Base-by-base conservation (phyloP, 179 eudicot genomes). In the Camellia oleifera region DNA sequence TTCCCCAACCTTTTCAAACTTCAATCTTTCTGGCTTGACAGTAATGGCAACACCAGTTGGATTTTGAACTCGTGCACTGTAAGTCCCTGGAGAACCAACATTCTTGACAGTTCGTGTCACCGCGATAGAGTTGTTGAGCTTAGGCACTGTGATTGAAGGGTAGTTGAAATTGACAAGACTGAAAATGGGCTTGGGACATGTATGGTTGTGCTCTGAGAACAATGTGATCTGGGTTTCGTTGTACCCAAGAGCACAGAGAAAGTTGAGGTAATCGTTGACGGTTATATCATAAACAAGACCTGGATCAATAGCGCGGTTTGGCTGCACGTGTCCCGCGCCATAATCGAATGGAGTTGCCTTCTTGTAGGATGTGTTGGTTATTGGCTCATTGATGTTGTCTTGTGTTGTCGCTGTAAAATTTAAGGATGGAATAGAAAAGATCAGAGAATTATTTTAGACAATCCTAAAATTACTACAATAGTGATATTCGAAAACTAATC, bases 271-370 rank as follows among this genome's bases (percentile, higher is more conserved):
- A 81, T 95, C 98, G 0, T 71, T 69, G 58, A 78, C 75, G 0
- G 76, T 77, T 72, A 90, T 57, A 74, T 95, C 98, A 10, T 95
- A 95, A 42, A 95, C 95, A 74, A 95, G 56, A 0, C 98, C 98
- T 0, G 98, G 98, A 76, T 93, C 92, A 95, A 88, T 85, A 7
- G 98, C 98, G 1, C 82, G 85, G 88, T 92, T 90, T 18, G 98
- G 98, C 17, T 85, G 88, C 32, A 95, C 86, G 74, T 95, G 98
- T 1, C 98, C 98, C 20, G 94, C 88, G 77, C 98, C 98, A 72
- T 92, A 95, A 72, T 86, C 87, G 84, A 95, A 91, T n/a, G 97
- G 95, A 14, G 89, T 82, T 11, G 97, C 93, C 78, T 87, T 83
- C 11, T 50, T 0, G 82, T 85, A 61, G 69, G 94, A 91, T n/a